Base-by-base conservation (phyloP, 1,139 yeast genomes). In the Pichia sp. region DNA sequence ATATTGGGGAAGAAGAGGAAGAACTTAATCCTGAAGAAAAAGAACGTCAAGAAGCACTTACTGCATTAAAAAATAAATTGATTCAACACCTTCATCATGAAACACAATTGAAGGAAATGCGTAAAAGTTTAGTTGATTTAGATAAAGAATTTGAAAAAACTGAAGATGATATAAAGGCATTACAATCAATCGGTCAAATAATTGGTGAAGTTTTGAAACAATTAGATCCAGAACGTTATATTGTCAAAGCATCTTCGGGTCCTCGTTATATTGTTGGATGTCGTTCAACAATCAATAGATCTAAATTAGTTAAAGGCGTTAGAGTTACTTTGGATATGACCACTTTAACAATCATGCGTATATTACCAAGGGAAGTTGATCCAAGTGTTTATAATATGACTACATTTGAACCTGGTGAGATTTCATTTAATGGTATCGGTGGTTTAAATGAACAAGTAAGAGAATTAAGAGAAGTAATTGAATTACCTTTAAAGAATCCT, bases 331-430 rank as follows among this genome's bases (percentile, higher is more conserved):
- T 94, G 57, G 99, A 94, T 67, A 94, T 94, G 87, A 94, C 98
- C 18, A 94, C 99, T 1, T 76, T 94, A 59, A 94, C 99, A 18
- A 92, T 94, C 55, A 94, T 94, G 99, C 79, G 98, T 62, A 84
- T 94, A 46, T 76, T 94, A 61, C 98, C 99, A 26, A 80, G 99
- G 61, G 99, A 94, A 68, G 97, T 95, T 44, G 98, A 94, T 68
- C 99, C 99, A 23, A 76, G 92, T 65, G 98, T 94, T 54, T 94
- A 92, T 69, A 94, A 92, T 68, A 94, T 94, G 99, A 92, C 98
- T 7, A 84, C 95, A 3, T 89, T 92, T 64, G 96, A 90, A 68
- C 97, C 96, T 11, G 98, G 97, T 53, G 97, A 89, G 61, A 82
- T 92, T 54, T 84, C 96, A 18, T 94, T 94, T 68, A 85, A 85